A percentile compares a stretch with the other conserved stretches of the same genome.
These are phyloP conservation scores for Sphenostylis stenocarpa DNA, from an alignment of 306 rosid genomes.

Conservation along the genomic window DNA sequence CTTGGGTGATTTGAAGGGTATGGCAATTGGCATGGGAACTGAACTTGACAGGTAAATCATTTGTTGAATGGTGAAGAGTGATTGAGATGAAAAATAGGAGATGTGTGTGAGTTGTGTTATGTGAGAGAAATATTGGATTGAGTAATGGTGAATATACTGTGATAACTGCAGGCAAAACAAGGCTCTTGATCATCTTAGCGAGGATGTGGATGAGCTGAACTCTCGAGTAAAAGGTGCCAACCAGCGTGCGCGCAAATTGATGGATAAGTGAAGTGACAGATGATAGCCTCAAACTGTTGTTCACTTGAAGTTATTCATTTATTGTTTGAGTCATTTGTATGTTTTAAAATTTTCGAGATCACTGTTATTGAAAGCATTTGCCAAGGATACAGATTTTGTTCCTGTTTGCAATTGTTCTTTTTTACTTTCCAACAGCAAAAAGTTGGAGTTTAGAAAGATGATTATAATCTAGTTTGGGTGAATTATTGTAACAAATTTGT, in stretches of 20 bases:
- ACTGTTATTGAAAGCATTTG: not conserved
- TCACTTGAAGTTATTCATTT: not conserved
- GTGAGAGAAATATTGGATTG: not conserved
- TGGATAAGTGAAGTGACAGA: constrained; percentile 35
- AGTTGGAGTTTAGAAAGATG: not conserved
- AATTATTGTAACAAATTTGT: not conserved
- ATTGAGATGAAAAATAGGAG: not conserved
- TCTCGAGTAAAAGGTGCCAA: constrained; percentile 83
- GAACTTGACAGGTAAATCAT: constrained; percentile 73
- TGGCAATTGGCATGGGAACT: constrained; percentile 84
- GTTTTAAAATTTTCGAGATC: not conserved
- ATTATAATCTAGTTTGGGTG: not conserved
- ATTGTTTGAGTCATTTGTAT: not conserved
- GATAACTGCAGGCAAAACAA: constrained; percentile 85
- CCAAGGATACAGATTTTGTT: not conserved
- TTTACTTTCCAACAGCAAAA: not conserved
- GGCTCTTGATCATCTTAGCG: constrained; percentile 76
- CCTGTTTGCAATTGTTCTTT: not conserved
- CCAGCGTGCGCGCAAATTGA: constrained; percentile 71
- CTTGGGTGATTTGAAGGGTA: constrained; percentile 90
- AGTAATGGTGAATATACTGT: not conserved
- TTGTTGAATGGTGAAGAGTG: too few relatives aligned
- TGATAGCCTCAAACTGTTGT: not conserved
- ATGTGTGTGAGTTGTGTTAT: too few relatives aligned
- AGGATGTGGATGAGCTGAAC: constrained; percentile 77